Evolutionary conservation across 768 basidiomycete species (phyloP).

Genomic region (Pulveroboletus ravenelii): DNA sequence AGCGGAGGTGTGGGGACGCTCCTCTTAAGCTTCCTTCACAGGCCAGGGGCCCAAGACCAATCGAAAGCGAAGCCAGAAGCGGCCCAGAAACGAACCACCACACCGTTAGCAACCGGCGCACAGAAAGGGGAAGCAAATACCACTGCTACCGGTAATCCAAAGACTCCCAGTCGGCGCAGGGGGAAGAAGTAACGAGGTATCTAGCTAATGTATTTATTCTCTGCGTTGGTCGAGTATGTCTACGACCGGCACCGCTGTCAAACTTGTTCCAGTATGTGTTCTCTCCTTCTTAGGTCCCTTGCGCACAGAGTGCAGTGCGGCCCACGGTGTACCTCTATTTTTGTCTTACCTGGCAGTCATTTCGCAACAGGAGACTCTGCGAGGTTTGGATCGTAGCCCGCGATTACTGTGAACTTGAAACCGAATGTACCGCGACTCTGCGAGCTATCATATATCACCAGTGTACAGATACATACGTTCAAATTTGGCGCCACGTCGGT

Average conservation of each 20-base stretch:
- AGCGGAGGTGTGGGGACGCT: slow-evolving; percentile 67
- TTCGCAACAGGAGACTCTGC: too few relatives aligned
- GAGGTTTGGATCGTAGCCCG: too few relatives aligned
- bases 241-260: background rate
- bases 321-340: too few relatives aligned
- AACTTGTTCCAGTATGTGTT: background rate
- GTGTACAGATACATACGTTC: too few relatives aligned
- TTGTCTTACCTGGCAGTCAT: too few relatives aligned
- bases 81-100: background rate
- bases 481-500: too few relatives aligned
- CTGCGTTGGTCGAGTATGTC: background rate
- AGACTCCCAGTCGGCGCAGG: slow-evolving; percentile 27
- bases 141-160: slow-evolving; percentile 13
- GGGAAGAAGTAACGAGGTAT: slow-evolving; percentile 19
- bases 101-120: background rate
- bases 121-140: slow-evolving; percentile 12
- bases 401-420: too few relatives aligned
- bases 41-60: slow-evolving; percentile 7
- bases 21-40: slow-evolving; percentile 62
- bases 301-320: too few relatives aligned
- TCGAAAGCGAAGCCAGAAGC: slow-evolving; percentile 5
- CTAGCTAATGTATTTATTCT: background rate
- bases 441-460: too few relatives aligned
- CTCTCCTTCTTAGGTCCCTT: too few relatives aligned
- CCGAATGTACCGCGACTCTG: too few relatives aligned